Evolutionary conservation across 306 rosid species (phyloP), one percentile per base, ranked within the genome.

Genomic region (Herpetospermum pedunculosum): DNA sequence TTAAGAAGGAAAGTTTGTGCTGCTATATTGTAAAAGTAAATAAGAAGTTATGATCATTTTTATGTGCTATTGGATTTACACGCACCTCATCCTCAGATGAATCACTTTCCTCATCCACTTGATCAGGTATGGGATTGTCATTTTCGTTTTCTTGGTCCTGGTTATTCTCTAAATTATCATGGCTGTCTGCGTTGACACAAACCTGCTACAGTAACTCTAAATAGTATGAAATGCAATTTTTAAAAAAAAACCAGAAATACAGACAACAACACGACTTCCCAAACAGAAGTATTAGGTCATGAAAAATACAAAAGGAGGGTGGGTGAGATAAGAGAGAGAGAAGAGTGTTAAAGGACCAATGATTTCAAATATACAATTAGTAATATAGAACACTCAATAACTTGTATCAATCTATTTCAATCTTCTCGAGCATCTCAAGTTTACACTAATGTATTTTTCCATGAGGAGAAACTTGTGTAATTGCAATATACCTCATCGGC

Each of bases 21-120:
- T 13, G 53, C 10, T 5, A 43, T 21, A 40, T 16, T 40, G 72
- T 65, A 65, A 40, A 19, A 2, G 23, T 15, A 35, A 19, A 37
- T 21, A 64, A 37, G 30, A 40, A 25, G 37, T 68, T 25, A 46
- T 25, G 0, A 68, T 25, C 73, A 68, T 43, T 44, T 59, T 25
- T 4, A 5, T 23, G 16, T 10, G 49, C 49, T 37, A 67, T 67
- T 6, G 1, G 1, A 67, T 23, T 40, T 67, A 38, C 53, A 76
- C 65, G 46, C 16, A 94, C 98, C 96, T 94, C 98, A 48, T 94
- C 98, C 80, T 94, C 98, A 44, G 98, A 94, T 18, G 98, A 94
- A 84, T 91, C 98, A 81, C 97, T 94, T 85, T 91, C 88, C 32
- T 82, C 87, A 14, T 23, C 87, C 75, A 19, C 89, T 72, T 80